These are phyloP conservation scores for Trichosanthes cucumerina DNA, from an alignment of 306 rosid species.

Conservation along the genomic window DNA sequence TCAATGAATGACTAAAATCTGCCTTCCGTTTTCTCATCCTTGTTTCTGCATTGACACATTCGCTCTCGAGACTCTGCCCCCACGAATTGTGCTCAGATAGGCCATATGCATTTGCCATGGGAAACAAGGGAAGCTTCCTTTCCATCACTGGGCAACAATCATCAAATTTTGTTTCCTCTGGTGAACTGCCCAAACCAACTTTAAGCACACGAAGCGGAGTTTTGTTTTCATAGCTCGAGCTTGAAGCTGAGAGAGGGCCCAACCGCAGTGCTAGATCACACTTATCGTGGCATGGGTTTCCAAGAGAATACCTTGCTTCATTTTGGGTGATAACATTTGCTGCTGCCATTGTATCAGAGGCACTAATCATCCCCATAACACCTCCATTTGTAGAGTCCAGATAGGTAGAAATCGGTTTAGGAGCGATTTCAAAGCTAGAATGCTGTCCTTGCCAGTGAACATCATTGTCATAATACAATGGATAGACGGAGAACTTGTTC, in stretches of 20 bases:
- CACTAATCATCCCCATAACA: slow-evolving; percentile 4
- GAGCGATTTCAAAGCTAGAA: slow-evolving; percentile 7
- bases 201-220: slow-evolving; percentile 11
- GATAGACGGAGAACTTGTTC: slow-evolving; percentile 29
- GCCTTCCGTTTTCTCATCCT: slow-evolving; percentile 30
- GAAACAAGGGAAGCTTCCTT: slow-evolving; percentile 5
- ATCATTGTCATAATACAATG: slow-evolving; percentile 29
- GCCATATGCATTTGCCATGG: slow-evolving; percentile 11
- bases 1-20: slow-evolving; percentile 10
- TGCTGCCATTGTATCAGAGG: slow-evolving; percentile 13
- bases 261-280: slow-evolving; percentile 66
- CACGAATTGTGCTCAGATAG: slow-evolving; percentile 6
- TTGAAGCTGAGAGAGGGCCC: slow-evolving; percentile 30
- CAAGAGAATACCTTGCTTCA: slow-evolving; percentile 2
- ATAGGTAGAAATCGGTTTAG: slow-evolving; percentile 13
- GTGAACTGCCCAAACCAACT: neutral
- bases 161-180: slow-evolving; percentile 5
- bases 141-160: slow-evolving; percentile 4
- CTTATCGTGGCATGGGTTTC: slow-evolving; percentile 9
- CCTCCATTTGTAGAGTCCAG: slow-evolving; percentile 18
- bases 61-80: slow-evolving; percentile 6
- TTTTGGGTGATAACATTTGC: slow-evolving; percentile 13
- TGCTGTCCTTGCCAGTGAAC: slow-evolving; percentile 10
- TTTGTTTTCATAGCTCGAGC: slow-evolving; percentile 14
- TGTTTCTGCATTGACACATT: slow-evolving; percentile 12